Evolutionary conservation across 495 filamentous ascomycete genomes (phyloP), one percentile per base, ranked within the genome.

Genomic region (Apiosordaria backusii): DNA sequence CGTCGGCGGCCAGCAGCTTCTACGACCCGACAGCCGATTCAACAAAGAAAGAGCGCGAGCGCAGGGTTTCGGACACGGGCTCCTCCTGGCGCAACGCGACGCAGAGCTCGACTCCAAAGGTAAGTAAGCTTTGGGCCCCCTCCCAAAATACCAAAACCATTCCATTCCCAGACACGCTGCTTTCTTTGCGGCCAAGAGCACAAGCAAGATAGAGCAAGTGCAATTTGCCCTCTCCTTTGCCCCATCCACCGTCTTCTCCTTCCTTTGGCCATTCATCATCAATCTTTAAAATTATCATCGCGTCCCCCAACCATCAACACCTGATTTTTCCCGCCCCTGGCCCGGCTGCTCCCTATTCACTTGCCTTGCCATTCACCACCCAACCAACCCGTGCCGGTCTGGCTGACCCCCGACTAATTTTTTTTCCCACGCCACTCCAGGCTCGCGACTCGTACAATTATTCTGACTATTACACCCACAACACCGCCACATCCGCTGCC

Each of bases 401-500:
- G 24, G 72, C 71, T 74, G 55, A 75, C 70, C 21, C n/a, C 68
- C 59, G 26, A 61, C 27, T 61, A 62, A 66, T 29, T 64, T 67
- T 68, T 72, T 61, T 68, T 68, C 65, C 50, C 63, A 40, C 65
- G 25, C 59, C 63, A 57, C 59, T 66, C 57, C 84, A 86, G 80
- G 75, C 76, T 67, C 84, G 80, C 68, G 83, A 84, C 68, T 74
- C 80, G 0, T 84, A 83, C 78, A 73, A 74, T 68, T 82, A 83
- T 69, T 72, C 80, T 25, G 77, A 82, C 70, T 83, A 84, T 67
- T 87, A 83, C 76, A 87, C 86, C 80, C 86, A 84, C 67, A 86
- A 83, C 77, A 87, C 86, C 80, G 87, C 60, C 70, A 68, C 66
- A 45, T 45, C 35, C 9, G 5, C 35, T 13, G 35, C 35, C 35